Evolutionary conservation across 202 grass and related monocot genomes (phyloP), one percentile per base, ranked within the genome.

Genomic region (Thinopyrum obtusiflorum): DNA sequence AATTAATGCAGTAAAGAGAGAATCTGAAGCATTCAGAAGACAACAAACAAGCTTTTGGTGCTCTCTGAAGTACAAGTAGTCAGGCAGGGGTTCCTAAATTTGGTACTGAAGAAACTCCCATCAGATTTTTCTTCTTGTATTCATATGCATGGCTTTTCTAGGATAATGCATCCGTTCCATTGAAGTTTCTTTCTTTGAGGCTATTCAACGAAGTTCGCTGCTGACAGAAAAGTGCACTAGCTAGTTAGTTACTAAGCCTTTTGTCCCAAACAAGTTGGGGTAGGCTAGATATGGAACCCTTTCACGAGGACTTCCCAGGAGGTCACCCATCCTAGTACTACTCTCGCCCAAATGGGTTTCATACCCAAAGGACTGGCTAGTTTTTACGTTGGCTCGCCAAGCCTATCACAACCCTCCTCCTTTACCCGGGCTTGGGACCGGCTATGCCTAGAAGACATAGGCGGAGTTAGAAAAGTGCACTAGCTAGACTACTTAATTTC

Each of bases 81-180:
- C 7, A 11, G 21, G 21, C 21, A 61, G 3, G 39, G 40, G 26
- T 13, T 81, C 62, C 40, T 81, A 68, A 80, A 68, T 33, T 68
- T 35, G n/a, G n/a, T 51, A 23, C 5, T 14, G 9, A 32, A 68
- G 49, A 18, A 67, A 80, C 17, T 31, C 78, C 35, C 35, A 66
- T 31, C 78, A 33, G 79, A 18, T 68, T 53, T 18, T 68, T 55
- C 44, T 66, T 67, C 42, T 81, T 53, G 18, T 53, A 63, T 80
- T 80, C 59, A 27, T 28, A 79, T 64, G 2, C 29, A 40, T 78
- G 12, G n/a, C 6, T 62, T 62, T 65, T 12, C 21, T 31, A 55
- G 36, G 37, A 80, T 25, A 25, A 65, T 12, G 17, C 23, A 14
- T 26, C 28, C 2, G 46, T 47, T 80, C 24, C 13, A 4, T 21